Evolutionary conservation across 441 rosid genomes (phyloP).

Genomic region (Isatis lusitanica): DNA sequence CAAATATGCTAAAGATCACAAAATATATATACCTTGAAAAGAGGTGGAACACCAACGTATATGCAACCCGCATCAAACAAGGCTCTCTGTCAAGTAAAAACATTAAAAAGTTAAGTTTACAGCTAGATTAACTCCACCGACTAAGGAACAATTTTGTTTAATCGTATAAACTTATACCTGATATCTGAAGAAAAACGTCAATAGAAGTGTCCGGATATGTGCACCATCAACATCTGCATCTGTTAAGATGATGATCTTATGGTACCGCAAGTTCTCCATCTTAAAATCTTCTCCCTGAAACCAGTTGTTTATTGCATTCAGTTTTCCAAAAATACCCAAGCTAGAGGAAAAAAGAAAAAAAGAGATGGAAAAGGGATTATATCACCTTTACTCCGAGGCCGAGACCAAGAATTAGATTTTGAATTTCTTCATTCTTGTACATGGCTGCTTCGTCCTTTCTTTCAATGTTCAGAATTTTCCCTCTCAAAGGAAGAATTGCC

Average conservation of each 20-base stretch:
- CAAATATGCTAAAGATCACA: conserved; percentile 5
- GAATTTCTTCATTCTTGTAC: conserved; percentile 97
- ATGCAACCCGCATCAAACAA: conserved; percentile 89
- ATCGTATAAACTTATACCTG: conserved; percentile 53
- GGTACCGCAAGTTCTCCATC: conserved; percentile 85
- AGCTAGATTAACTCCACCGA: neutral
- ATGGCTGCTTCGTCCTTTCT: conserved; percentile 95
- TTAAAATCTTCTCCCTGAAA: conserved; percentile 90
- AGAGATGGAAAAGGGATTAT: neutral
- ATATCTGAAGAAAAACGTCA: conserved; percentile 94
- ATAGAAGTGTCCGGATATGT: conserved; percentile 86
- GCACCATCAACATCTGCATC: conserved; percentile 99
- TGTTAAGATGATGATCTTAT: conserved; percentile 88
- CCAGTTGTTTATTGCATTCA: conserved; percentile 2
- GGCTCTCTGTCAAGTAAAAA: conserved; percentile 60
- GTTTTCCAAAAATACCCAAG: neutral
- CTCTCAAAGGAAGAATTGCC: conserved; percentile 98
- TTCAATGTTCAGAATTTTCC: conserved; percentile 90
- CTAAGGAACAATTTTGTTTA: conserved; percentile 8
- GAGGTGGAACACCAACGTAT: conserved; percentile 95
- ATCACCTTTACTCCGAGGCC: conserved; percentile 93
- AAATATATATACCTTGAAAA: conserved; percentile 66
- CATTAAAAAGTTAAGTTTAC: conserved; percentile 18
- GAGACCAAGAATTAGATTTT: conserved; percentile 85
- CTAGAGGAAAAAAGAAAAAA: neutral